phyloP scores from a whole-genome alignment of 495 filamentous ascomycete species.

The Cercophora sp. region DNA sequence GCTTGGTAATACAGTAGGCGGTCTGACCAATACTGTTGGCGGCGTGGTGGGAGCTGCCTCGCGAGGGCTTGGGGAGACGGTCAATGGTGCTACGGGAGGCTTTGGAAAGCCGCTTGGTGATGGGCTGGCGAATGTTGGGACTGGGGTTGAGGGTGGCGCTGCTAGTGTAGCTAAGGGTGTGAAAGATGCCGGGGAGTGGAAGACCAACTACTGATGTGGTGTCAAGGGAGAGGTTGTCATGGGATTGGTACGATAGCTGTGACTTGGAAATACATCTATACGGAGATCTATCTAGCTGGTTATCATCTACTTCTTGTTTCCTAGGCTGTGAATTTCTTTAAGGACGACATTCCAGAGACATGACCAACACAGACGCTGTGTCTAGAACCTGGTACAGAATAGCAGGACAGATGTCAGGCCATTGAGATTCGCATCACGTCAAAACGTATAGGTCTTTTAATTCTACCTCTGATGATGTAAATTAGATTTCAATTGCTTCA shows the following conservation, averaged over 20 bases:
- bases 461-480: neutral
- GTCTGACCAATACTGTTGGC: constrained; percentile 61
- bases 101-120: constrained; percentile 63
- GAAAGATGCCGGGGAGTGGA: constrained; percentile 67
- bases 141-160: constrained; percentile 57
- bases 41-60: constrained; percentile 64
- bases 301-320: no score
- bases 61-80: constrained; percentile 42
- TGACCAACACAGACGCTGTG: no score
- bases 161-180: constrained; percentile 56
- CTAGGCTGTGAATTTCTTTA: no score
- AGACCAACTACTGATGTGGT: constrained; percentile 45
- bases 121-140: constrained; percentile 56
- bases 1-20: constrained; percentile 49
- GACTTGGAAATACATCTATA: no score
- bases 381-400: no score
- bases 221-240: no score
- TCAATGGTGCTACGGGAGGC: constrained; percentile 53
- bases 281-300: no score
- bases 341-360: no score
- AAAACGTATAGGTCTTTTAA: neutral
- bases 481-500: neutral
- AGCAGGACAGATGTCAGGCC: no score
- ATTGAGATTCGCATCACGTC: no score
- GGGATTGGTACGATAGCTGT: no score